Conservation (phyloP, 2,329 filamentous ascomycete species). For the Pyricularia sp. region DNA sequence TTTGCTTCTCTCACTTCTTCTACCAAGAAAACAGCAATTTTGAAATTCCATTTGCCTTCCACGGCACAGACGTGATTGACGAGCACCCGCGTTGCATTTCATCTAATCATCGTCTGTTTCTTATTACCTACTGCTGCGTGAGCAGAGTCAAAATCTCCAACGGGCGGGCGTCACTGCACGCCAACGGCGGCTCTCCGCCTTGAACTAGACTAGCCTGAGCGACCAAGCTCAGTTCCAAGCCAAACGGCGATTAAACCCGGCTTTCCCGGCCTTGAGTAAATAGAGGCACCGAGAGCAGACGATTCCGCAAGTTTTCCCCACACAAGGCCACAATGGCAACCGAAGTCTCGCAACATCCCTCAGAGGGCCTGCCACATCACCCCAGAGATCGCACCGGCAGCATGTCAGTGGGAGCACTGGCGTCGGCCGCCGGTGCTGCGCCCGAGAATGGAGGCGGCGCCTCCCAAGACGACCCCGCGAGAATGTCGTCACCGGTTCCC, state of each 20-base stretch:
- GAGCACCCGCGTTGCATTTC: neutral
- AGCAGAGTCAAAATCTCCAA: neutral
- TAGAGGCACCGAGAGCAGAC: neutral
- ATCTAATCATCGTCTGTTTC: neutral
- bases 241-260: neutral
- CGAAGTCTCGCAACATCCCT: neutral
- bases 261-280: neutral
- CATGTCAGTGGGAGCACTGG: constrained; percentile 3
- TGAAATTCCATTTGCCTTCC: neutral
- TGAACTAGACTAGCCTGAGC: neutral
- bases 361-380: neutral
- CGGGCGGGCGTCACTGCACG: neutral
- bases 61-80: neutral
- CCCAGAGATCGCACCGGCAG: constrained; percentile 3
- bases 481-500: neutral
- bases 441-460: constrained; percentile 1
- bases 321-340: neutral
- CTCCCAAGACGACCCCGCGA: neutral
- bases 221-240: neutral
- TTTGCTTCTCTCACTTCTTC: neutral
- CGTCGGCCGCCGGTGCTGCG: neutral
- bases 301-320: neutral
- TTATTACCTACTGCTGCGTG: neutral
- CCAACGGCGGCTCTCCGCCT: neutral
- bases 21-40: neutral